These are phyloP conservation scores for Aethionema arabicum DNA, from an alignment of 345 rosid species.

Conservation along the genomic window DNA sequence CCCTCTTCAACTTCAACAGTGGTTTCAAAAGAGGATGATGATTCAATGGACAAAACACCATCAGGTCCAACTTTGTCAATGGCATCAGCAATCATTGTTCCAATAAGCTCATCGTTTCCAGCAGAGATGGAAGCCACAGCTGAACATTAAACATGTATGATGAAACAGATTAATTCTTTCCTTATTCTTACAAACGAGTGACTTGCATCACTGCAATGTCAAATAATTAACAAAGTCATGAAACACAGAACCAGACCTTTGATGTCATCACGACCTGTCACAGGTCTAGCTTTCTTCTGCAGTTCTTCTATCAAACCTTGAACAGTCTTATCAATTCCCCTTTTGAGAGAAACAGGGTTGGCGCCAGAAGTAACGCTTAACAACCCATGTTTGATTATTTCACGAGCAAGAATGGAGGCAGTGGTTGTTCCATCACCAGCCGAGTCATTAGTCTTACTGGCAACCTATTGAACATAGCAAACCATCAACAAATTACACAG, in stretches of 20 bases:
- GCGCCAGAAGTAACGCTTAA: slow-evolving; percentile 96
- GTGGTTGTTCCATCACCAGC: slow-evolving; percentile 99
- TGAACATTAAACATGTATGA: slow-evolving; percentile 16
- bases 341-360: slow-evolving; percentile 85
- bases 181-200: background rate
- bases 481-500: background rate
- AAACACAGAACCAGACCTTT: slow-evolving; percentile 45
- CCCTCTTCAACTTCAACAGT: slow-evolving; percentile 98
- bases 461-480: slow-evolving; percentile 54
- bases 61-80: slow-evolving; percentile 99
- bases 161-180: background rate
- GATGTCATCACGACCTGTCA: slow-evolving; percentile 87
- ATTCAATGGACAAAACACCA: slow-evolving; percentile 96
- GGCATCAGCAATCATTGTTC: slow-evolving; percentile 95
- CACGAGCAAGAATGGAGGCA: slow-evolving; percentile 90
- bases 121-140: slow-evolving; percentile 95
- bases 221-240: background rate
- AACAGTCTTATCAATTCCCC: slow-evolving; percentile 90
- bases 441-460: slow-evolving; percentile 95
- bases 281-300: slow-evolving; percentile 81
- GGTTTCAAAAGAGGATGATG: slow-evolving; percentile 96
- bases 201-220: slow-evolving; percentile 7
- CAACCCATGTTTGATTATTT: slow-evolving; percentile 82
- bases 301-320: slow-evolving; percentile 72
- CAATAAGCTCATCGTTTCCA: slow-evolving; percentile 95